Evolutionary conservation across 129 eudicot genomes (phyloP).

Genomic region (Dittrichia graveolens): DNA sequence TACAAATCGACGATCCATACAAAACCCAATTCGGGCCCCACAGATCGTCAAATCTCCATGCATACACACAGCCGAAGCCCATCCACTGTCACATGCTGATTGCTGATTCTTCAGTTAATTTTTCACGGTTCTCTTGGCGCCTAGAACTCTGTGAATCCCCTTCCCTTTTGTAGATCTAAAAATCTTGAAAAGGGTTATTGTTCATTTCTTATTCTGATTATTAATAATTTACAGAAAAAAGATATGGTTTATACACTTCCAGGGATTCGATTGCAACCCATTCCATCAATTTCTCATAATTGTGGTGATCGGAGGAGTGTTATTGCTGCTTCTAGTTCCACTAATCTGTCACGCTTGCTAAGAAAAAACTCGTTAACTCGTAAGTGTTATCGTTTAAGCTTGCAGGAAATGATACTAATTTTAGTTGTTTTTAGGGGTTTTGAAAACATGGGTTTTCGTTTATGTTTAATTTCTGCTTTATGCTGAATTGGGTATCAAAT

Average conservation of each 20-base stretch:
- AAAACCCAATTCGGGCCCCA: conserved; percentile 26
- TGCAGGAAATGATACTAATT: not conserved
- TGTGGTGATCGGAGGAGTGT: conserved; percentile 43
- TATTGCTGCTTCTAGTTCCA: conserved; percentile 24
- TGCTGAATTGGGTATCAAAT: conserved; percentile 10
- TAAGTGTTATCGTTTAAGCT: conserved; percentile 25
- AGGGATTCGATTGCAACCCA: conserved; percentile 62
- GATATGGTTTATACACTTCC: conserved; percentile 67
- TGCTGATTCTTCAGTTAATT: conserved; percentile 20
- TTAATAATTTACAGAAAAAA: not conserved
- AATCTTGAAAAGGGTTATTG: not conserved
- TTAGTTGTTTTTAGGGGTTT: not conserved
- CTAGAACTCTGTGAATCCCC: conserved; percentile 38
- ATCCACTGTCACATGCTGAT: conserved; percentile 33
- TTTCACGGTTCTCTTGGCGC: conserved; percentile 53
- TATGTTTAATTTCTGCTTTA: not conserved
- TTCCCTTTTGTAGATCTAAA: conserved; percentile 22
- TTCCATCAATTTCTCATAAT: conserved; percentile 46
- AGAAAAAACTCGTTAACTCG: conserved; percentile 46
- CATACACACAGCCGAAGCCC: conserved; percentile 22
- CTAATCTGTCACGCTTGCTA: conserved; percentile 33
- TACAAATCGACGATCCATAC: conserved; percentile 8
- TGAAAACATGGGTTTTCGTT: not conserved
- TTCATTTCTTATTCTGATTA: not conserved
- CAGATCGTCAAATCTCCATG: conserved; percentile 29